These are phyloP conservation scores for Claviceps sp. DNA, from an alignment of 2,329 filamentous ascomycete genomes.

Conservation along the genomic window DNA sequence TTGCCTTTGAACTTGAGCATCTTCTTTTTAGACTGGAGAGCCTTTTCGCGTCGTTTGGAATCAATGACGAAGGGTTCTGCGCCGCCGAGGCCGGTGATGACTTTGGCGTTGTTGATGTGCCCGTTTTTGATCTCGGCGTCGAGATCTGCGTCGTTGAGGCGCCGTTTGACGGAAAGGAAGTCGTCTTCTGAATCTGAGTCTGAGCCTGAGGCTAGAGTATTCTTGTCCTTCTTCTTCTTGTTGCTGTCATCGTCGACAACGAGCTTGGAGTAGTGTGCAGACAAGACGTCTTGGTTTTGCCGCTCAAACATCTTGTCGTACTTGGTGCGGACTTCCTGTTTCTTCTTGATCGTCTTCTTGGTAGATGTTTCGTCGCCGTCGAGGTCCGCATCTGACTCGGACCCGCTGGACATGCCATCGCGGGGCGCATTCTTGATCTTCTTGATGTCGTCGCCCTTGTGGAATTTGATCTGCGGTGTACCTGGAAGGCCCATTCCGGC, in stretches of 20 bases:
- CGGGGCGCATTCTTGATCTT: slow-evolving; percentile 76
- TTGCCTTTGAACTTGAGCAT: slow-evolving; percentile 81
- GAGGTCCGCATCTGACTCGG: slow-evolving; percentile 43
- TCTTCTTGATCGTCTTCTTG: slow-evolving; percentile 50
- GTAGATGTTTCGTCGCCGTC: slow-evolving; percentile 16
- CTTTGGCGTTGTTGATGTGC: slow-evolving; percentile 33
- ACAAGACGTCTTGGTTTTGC: slow-evolving; percentile 87
- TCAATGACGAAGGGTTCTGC: slow-evolving; percentile 72
- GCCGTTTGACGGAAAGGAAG: slow-evolving; percentile 80
- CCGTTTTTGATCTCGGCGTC: slow-evolving; percentile 35
- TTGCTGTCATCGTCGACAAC: slow-evolving; percentile 50
- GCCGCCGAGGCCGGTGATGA: slow-evolving; percentile 54
- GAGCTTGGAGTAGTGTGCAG: slow-evolving; percentile 85
- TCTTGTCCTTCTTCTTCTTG: slow-evolving; percentile 23
- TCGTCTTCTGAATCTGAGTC: slow-evolving; percentile 33
- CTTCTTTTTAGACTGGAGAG: slow-evolving; percentile 91
- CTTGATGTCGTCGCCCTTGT: slow-evolving; percentile 81
- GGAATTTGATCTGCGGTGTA: slow-evolving; percentile 83
- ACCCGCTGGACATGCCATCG: slow-evolving; percentile 49
- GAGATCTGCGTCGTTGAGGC: slow-evolving; percentile 59
- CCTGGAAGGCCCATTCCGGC: slow-evolving; percentile 78
- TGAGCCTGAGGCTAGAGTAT: slow-evolving; percentile 41
- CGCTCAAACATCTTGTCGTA: slow-evolving; percentile 98
- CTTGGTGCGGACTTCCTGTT: slow-evolving; percentile 73
- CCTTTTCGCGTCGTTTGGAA: slow-evolving; percentile 88